phyloP scores from a whole-genome alignment of 23 red algal species.

The Gracilaria caudata region DNA sequence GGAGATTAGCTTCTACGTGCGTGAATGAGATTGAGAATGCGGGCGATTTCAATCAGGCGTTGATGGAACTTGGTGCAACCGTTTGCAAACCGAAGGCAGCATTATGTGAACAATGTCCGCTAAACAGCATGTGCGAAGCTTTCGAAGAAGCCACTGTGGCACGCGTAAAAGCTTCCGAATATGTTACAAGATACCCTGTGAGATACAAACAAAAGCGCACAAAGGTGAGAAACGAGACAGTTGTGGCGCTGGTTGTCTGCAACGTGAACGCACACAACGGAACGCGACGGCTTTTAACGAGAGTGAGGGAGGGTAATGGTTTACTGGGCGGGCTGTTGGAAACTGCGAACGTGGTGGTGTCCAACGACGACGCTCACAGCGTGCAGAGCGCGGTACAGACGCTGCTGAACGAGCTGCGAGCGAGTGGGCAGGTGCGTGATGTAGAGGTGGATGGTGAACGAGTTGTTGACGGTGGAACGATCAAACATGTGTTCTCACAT shows the following conservation, averaged over 20 bases:
- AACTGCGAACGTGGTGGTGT: constrained; percentile 67
- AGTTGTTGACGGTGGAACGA: constrained; percentile 39
- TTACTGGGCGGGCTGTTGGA: constrained; percentile 86
- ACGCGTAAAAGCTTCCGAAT: constrained; percentile 2
- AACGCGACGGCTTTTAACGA: constrained; percentile 19
- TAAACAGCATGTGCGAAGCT: constrained; percentile 72
- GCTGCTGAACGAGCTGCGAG: neutral
- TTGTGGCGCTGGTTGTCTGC: constrained; percentile 55
- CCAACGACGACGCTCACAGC: neutral
- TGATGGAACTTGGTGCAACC: constrained; percentile 93
- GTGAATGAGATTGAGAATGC: constrained; percentile 56
- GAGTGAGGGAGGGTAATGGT: constrained; percentile 55
- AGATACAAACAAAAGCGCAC: constrained; percentile 20
- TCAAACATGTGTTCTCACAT: constrained; percentile 94
- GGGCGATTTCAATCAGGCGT: constrained; percentile 91
- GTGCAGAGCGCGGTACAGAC: neutral
- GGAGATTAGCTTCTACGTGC: constrained; percentile 34
- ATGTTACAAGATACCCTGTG: constrained; percentile 46
- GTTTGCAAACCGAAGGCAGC: constrained; percentile 86
- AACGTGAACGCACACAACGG: neutral
- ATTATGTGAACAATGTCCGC: constrained; percentile 68
- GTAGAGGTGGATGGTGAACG: neutral
- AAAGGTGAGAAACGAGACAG: constrained; percentile 45
- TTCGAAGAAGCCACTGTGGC: constrained; percentile 31
- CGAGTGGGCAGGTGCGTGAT: neutral